Percentiles rank a stretch among this genome's conserved stretches.
Evolutionary conservation across 2,329 filamentous ascomycete genomes (phyloP).

Genomic region (Calonectria honghensis): DNA sequence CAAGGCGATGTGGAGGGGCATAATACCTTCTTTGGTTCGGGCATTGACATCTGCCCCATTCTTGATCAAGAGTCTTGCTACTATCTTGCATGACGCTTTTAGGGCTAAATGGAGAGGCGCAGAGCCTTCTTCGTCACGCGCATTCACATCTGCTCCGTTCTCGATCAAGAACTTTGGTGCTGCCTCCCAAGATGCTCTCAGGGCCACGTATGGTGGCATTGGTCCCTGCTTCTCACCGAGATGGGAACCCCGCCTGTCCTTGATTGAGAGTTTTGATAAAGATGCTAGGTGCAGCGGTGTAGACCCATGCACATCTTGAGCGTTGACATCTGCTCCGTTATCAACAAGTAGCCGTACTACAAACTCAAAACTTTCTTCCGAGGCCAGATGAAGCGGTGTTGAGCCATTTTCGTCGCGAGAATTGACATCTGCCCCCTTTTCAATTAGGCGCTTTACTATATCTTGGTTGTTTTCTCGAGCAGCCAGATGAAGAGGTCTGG

Average conservation of each 20-base stretch:
- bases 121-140: background rate
- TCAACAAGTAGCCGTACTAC: background rate
- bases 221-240: background rate
- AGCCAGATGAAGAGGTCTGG: background rate
- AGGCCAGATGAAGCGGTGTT: background rate
- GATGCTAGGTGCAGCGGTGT: background rate
- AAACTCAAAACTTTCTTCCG: background rate
- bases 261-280: background rate
- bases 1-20: background rate
- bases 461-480: background rate
- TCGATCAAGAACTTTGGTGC: background rate
- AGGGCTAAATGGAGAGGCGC: background rate
- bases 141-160: background rate
- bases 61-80: background rate
- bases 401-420: background rate
- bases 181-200: background rate
- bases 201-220: background rate
- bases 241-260: background rate
- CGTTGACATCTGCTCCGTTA: background rate
- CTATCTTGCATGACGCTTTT: background rate
- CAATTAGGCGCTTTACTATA: background rate
- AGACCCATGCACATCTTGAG: background rate
- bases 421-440: background rate
- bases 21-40: background rate
- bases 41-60: background rate